Conservation (phyloP, 192 early-diverging fungal species). For the Coemansia nantahalensis region DNA sequence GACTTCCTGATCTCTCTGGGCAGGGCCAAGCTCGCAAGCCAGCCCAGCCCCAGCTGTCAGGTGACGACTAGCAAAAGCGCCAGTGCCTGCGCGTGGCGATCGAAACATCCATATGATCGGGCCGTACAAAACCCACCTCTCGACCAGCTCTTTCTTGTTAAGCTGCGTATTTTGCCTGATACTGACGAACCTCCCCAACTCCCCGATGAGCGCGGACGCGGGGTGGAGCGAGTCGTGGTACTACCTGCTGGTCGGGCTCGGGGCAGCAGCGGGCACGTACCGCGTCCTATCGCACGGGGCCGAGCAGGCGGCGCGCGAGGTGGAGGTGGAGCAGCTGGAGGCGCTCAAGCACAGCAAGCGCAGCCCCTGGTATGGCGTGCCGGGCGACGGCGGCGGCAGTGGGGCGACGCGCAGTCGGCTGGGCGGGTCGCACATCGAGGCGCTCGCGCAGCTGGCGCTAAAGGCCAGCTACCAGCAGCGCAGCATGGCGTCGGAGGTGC, state of each 20-base stretch:
- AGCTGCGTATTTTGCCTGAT: no score
- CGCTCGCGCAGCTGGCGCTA: slow-evolving; percentile 22
- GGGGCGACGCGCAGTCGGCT: background rate
- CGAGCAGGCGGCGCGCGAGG: slow-evolving; percentile 32
- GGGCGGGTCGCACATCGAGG: slow-evolving; percentile 2
- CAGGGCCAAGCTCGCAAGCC: background rate
- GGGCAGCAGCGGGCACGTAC: slow-evolving; percentile 23
- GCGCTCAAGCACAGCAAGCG: slow-evolving; percentile 8
- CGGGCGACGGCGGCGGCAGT: background rate
- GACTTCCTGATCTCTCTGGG: background rate
- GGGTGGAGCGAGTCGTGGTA: slow-evolving; percentile 3
- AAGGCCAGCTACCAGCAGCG: slow-evolving; percentile 15
- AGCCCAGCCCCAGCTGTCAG: no score
- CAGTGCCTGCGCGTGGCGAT: no score
- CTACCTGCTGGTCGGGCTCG: slow-evolving; percentile 7
- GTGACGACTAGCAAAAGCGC: no score
- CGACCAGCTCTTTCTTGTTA: no score
- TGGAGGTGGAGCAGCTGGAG: slow-evolving; percentile 1
- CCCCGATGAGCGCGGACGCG: slow-evolving; percentile 1
- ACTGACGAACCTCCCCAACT: no score
- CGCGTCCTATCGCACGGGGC: slow-evolving; percentile 27
- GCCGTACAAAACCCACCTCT: no score
- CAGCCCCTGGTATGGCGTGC: slow-evolving; percentile 16
- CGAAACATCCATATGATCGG: no score
- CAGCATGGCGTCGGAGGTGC: slow-evolving; percentile 19